A percentile compares a stretch with the other conserved stretches of the same genome.
phyloP scores from a whole-genome alignment of 352 stramenopile genomes.

The Pythium dissimile region DNA sequence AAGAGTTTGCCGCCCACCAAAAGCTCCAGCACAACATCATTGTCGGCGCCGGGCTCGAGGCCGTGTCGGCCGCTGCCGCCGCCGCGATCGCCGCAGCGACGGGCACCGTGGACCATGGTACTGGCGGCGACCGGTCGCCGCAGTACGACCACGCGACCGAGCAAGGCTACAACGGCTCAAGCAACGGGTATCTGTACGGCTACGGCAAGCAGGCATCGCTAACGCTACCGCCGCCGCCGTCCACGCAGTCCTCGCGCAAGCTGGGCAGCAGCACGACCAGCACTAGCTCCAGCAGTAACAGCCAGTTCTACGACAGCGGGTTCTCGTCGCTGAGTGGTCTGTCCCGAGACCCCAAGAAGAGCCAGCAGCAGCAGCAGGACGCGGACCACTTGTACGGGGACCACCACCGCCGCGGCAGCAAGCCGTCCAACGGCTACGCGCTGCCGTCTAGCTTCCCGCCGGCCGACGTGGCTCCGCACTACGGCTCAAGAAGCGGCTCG shows the following conservation, averaged over 20 bases:
- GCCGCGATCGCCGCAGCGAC: background rate
- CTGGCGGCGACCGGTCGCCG: background rate
- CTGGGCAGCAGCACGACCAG: constrained; percentile 8
- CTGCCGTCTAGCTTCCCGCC: constrained; percentile 21
- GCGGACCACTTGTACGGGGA: constrained; percentile 18
- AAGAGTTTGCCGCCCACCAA: constrained; percentile 78
- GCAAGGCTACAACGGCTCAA: constrained; percentile 1
- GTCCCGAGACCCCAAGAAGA: constrained; percentile 18
- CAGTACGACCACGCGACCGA: constrained; percentile 16
- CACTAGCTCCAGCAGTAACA: background rate
- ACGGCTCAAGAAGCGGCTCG: constrained; percentile 5
- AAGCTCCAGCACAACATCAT: constrained; percentile 71
- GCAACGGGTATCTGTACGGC: constrained; percentile 17
- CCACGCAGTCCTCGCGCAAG: constrained; percentile 16
- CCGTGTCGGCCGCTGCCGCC: constrained; percentile 5
- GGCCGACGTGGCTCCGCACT: constrained; percentile 11
- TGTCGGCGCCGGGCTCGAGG: constrained; percentile 34
- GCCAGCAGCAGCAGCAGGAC: too few relatives aligned
- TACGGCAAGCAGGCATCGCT: constrained; percentile 17
- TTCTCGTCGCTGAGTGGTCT: constrained; percentile 17
- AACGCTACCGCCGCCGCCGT: constrained; percentile 5
- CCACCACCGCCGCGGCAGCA: constrained; percentile 12
- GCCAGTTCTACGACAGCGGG: constrained; percentile 16
- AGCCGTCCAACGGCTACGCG: constrained; percentile 8
- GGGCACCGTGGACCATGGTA: background rate